Base-by-base conservation (phyloP, 139 green algal species). In the Chlorella sp. region DNA sequence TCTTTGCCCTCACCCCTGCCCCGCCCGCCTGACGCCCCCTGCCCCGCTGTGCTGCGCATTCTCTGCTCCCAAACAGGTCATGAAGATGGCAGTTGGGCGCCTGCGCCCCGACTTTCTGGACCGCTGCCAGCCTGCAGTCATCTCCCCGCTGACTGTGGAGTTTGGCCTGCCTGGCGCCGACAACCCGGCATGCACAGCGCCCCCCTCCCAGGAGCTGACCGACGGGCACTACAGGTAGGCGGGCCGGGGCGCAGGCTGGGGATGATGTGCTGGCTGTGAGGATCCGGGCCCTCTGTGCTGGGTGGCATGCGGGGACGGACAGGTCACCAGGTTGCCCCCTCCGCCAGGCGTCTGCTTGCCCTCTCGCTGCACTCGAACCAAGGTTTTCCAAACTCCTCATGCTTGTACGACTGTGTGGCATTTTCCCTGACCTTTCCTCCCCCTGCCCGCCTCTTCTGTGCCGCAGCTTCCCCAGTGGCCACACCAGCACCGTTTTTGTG, bases 401-500 rank as follows among this genome's bases (percentile, higher is more conserved):
- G 48, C 48, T 57, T 5, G 48, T 57, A 71, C 21, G 64, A 14
- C 64, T 71, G 64, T 18, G 60, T 68, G 60, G 21, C 21, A 9
- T 32, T 9, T 57, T 7, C 76, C 34, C 76, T n/a, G 36, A 34
- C 15, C 40, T n/a, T 48, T 5, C n/a, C 30, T 4, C 12, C n/a
- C 0, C 64, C 57, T 4, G 3, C 79, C 42, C 1, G 3, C 16
- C 0, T 3, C 16, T 26, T 57, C 57, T 37, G 4, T 34, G 76
- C 76, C 2, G 86, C 40, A 91, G 90, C 73, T 92, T 92, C 82
- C 89, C 86, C 32, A 88, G 82, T 42, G 91, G 91, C 48, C 91
- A 93, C 86, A 39, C 85, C 39, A 84, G 68, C 71, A 92, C 85
- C n/a, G 81, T 73, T 14, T 83, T 91, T 73, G 88, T 84, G 21